Conservation (phyloP, 148 eudicot species). For the Fagopyrum tataricum region DNA sequence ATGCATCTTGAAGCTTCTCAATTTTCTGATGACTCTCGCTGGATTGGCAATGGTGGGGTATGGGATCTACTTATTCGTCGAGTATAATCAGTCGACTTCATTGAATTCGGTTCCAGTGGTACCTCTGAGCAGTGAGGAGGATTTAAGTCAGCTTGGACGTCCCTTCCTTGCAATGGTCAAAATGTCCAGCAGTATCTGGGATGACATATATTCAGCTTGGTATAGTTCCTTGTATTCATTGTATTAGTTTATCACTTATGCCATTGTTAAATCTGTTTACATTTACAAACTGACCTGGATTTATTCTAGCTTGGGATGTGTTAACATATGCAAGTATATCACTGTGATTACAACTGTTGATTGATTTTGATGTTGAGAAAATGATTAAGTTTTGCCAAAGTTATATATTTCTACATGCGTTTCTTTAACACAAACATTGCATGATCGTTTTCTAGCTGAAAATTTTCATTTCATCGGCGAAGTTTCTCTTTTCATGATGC, state of each 20-base stretch:
- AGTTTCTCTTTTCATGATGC: neutral
- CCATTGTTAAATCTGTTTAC: neutral
- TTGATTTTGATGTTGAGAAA: neutral
- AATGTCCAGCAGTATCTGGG: constrained; percentile 47
- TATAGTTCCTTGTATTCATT: constrained; percentile 22
- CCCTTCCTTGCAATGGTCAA: constrained; percentile 71
- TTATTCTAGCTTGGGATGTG: neutral
- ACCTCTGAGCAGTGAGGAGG: constrained; percentile 33
- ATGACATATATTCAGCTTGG: constrained; percentile 84
- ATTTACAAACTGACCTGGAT: neutral
- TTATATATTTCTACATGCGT: neutral
- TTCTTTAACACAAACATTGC: neutral
- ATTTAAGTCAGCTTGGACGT: constrained; percentile 63
- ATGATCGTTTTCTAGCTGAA: neutral
- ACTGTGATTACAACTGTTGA: too few relatives aligned
- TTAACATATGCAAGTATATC: neutral
- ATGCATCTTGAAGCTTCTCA: constrained; percentile 72
- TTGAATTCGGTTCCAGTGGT: constrained; percentile 20
- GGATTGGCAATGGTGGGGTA: constrained; percentile 87
- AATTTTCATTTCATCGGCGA: neutral
- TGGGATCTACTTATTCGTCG: constrained; percentile 87
- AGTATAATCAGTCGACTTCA: constrained; percentile 39
- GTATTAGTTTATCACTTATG: too few relatives aligned
- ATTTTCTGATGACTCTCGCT: constrained; percentile 63
- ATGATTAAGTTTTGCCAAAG: neutral